Percentiles rank a stretch among this genome's conserved stretches.
Evolutionary conservation across 108 stramenopile genomes (phyloP).

Genomic region (Pelagomonas calceolata): DNA sequence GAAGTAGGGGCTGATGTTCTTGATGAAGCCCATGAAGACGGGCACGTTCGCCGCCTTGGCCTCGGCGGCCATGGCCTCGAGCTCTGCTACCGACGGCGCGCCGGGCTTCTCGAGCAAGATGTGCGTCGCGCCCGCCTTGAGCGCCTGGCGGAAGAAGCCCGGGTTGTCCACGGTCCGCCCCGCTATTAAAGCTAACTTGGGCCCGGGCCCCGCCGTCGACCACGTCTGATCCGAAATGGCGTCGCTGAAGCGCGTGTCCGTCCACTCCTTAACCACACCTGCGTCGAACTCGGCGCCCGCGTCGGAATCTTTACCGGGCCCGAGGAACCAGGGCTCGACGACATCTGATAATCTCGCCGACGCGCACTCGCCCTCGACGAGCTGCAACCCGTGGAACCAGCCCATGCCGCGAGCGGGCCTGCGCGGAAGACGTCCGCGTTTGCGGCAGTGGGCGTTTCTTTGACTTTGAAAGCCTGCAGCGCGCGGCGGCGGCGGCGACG

Average conservation of each 20-base stretch:
- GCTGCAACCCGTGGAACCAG: conserved; percentile 76
- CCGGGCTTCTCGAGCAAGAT: conserved; percentile 84
- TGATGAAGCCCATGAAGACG: conserved; percentile 84
- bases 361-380: conserved; percentile 67
- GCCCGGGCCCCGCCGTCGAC: conserved; percentile 36
- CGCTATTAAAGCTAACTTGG: conserved; percentile 62
- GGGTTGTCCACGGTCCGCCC: conserved; percentile 85
- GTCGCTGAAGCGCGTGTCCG: conserved; percentile 41
- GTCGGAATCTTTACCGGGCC: conserved; percentile 47
- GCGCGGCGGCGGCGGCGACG: too few species aligned
- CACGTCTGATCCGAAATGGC: not conserved
- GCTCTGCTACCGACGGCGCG: conserved; percentile 65
- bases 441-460: too few species aligned
- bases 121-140: conserved; percentile 49
- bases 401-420: conserved; percentile 58
- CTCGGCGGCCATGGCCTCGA: conserved; percentile 59
- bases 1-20: conserved; percentile 81
- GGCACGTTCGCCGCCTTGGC: conserved; percentile 46
- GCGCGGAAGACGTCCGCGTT: too few species aligned
- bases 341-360: conserved; percentile 30
- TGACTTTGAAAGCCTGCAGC: too few species aligned
- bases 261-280: conserved; percentile 41
- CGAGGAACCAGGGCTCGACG: conserved; percentile 58
- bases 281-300: conserved; percentile 60
- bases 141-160: conserved; percentile 61